These are phyloP conservation scores for Aspergillus sclerotioniger DNA, from an alignment of 495 filamentous ascomycete species.

Conservation along the genomic window DNA sequence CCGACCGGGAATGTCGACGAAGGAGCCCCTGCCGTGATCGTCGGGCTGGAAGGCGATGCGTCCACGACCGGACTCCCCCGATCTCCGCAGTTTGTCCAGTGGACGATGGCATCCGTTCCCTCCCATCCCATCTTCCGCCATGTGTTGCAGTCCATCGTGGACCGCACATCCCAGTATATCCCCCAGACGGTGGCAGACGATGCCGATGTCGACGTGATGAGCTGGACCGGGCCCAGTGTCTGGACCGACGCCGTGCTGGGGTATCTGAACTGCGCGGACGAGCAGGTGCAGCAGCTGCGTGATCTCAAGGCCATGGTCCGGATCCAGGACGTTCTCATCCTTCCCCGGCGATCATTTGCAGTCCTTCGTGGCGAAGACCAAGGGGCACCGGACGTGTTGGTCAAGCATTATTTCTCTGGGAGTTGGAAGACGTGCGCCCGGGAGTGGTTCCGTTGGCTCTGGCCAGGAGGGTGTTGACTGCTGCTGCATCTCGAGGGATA, in stretches of 20 bases:
- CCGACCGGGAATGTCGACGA: background rate
- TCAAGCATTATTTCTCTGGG: conserved; percentile 42
- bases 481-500: too few relatives aligned
- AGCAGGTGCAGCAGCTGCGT: background rate
- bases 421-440: background rate
- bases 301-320: background rate
- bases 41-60: background rate
- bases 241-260: conserved; percentile 1
- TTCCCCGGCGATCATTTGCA: background rate
- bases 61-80: background rate
- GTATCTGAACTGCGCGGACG: background rate
- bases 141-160: background rate
- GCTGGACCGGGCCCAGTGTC: background rate
- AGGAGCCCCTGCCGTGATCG: background rate
- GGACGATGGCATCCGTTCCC: background rate
- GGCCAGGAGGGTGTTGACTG: background rate
- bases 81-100: background rate
- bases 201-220: background rate
- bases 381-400: background rate
- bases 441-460: background rate
- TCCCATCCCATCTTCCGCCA: background rate
- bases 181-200: background rate
- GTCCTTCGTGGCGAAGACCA: background rate
- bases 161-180: background rate
- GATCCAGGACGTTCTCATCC: background rate